Percentiles rank a stretch among this genome's conserved stretches.
These are phyloP conservation scores for Amanita pseudoporphyria DNA, from an alignment of 768 basidiomycete species.

Conservation along the genomic window DNA sequence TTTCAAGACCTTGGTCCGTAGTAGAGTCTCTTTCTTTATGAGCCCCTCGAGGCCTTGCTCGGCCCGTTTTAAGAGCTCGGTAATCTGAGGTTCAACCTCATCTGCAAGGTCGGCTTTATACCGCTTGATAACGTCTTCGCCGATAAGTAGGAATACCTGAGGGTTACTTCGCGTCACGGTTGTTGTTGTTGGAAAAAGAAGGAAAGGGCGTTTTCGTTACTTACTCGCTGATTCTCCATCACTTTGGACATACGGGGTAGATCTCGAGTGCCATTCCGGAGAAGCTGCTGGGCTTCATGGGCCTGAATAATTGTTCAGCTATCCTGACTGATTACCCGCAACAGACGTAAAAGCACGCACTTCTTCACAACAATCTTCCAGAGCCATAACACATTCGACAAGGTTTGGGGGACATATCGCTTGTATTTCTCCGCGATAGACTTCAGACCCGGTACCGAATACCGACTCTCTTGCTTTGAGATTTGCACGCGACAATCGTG, in stretches of 20 bases:
- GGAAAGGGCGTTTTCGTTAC: conserved; percentile 11
- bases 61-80: conserved; percentile 61
- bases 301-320: conserved; percentile 28
- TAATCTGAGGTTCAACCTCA: conserved; percentile 75
- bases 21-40: conserved; percentile 48
- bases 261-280: conserved; percentile 64
- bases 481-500: conserved; percentile 40
- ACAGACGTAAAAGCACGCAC: conserved; percentile 20
- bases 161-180: not conserved
- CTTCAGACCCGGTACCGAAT: conserved; percentile 56
- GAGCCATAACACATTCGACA: conserved; percentile 64
- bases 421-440: conserved; percentile 54
- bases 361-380: conserved; percentile 81
- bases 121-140: conserved; percentile 59
- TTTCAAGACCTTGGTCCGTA: conserved; percentile 53
- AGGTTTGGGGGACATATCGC: conserved; percentile 63
- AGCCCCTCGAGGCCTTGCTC: conserved; percentile 57
- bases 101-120: conserved; percentile 72
- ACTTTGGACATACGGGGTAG: conserved; percentile 62
- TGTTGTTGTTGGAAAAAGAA: not conserved
- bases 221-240: conserved; percentile 56
- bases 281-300: conserved; percentile 56
- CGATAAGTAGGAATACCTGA: conserved; percentile 67
- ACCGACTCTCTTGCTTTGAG: conserved; percentile 59
- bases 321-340: conserved; percentile 1